These are phyloP conservation scores for Cucumis cinereus DNA, from an alignment of 306 rosid genomes.

Conservation along the genomic window DNA sequence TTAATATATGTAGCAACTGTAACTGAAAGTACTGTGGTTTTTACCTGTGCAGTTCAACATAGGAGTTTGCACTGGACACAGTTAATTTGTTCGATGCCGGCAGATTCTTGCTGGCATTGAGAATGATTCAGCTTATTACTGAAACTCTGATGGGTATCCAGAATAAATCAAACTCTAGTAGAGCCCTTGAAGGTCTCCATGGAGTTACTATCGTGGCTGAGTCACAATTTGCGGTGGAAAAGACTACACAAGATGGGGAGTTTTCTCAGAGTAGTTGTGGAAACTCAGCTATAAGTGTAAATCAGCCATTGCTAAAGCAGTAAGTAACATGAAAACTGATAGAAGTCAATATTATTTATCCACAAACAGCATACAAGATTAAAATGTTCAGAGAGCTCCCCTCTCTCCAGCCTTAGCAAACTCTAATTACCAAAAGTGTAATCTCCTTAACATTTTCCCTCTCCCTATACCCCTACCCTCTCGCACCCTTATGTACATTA, in stretches of 20 bases:
- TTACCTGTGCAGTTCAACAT: background rate
- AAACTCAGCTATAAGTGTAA: constrained; percentile 30
- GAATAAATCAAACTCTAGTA: constrained; percentile 19
- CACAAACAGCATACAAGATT: background rate
- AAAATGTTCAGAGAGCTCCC: background rate
- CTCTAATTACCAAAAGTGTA: background rate
- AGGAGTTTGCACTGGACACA: constrained; percentile 13
- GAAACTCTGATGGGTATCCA: constrained; percentile 36
- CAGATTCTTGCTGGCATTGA: constrained; percentile 56
- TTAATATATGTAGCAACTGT: background rate
- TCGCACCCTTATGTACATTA: background rate
- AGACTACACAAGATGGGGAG: constrained; percentile 32
- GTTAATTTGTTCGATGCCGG: constrained; percentile 43
- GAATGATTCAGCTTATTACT: constrained; percentile 14
- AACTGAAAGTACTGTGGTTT: background rate
- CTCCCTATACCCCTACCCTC: background rate
- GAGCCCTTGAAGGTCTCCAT: constrained; percentile 65
- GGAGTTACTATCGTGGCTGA: constrained; percentile 55
- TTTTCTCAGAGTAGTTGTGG: constrained; percentile 24
- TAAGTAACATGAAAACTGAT: constrained; percentile 33
- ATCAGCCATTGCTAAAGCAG: constrained; percentile 58
- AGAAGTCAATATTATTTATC: background rate
- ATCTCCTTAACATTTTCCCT: background rate
- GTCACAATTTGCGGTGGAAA: constrained; percentile 43
- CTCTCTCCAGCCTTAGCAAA: background rate